phyloP scores from a whole-genome alignment of 305 asterid species.

The Rubia peregrina region DNA sequence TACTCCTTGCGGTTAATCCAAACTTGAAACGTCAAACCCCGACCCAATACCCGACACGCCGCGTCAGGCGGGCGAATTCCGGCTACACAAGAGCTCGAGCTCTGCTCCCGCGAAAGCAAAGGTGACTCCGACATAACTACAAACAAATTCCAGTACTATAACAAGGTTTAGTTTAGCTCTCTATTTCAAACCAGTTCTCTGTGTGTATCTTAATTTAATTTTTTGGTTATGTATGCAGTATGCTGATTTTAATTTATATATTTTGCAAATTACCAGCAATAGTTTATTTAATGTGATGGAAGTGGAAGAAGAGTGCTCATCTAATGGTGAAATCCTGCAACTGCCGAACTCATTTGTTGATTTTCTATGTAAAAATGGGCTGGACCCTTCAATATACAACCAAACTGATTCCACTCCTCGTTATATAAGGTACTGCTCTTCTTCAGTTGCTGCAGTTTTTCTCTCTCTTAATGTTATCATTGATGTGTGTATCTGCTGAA shows the following conservation, averaged over 20 bases:
- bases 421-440: constrained; percentile 52
- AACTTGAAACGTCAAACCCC: too few species aligned
- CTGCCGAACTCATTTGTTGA: constrained; percentile 65
- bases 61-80: not conserved
- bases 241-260: not conserved
- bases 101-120: not conserved
- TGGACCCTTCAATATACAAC: constrained; percentile 70
- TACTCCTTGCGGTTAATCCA: not conserved
- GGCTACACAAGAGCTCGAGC: not conserved
- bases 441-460: constrained; percentile 1
- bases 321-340: constrained; percentile 26
- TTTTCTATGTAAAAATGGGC: constrained; percentile 60
- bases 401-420: constrained; percentile 63
- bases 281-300: constrained; percentile 20
- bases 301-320: constrained; percentile 27
- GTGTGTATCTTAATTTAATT: too few species aligned
- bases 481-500: not conserved
- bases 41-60: not conserved
- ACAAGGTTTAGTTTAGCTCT: not conserved
- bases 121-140: not conserved
- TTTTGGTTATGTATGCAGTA: not conserved
- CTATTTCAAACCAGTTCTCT: too few species aligned
- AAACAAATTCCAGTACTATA: not conserved
- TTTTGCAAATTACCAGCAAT: not conserved
- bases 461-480: not conserved